Base-by-base conservation (phyloP, 345 rosid species). In the Mallotus nudiflorus region DNA sequence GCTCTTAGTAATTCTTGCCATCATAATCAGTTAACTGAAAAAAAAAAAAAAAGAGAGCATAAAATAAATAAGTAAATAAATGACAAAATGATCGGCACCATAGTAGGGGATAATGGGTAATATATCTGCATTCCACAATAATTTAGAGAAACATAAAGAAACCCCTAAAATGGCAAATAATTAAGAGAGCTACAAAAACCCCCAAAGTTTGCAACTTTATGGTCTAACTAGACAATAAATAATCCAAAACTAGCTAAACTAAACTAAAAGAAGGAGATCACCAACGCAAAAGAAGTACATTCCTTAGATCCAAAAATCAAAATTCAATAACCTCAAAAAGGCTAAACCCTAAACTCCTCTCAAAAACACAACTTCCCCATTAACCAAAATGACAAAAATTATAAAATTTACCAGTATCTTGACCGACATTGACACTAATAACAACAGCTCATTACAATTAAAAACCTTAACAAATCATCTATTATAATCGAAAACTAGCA, bases 301-400 rank as follows among this genome's bases (percentile, higher is more conserved):
- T 64, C 46, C 69, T 37, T 28, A 52, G 77, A 82, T 74, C 62
- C 73, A 71, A 53, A 45, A 35, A 70, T 18, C 52, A 44, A 48
- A 49, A n/a, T n/a, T n/a, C n/a, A n/a, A n/a, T n/a, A 39, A 68
- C 51, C 70, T 52, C 6, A 42, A 44, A 63, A 54, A n/a, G n/a
- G 19, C 58, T 68, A 61, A 78, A 72, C 76, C 84, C 74, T 49
- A 66, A 50, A 55, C 7, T 22, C 45, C 15, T 68, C 40, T 19
- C 7, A 49, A 75, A 27, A 52, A 48, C 59, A 65, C 28, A 65
- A 24, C n/a, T n/a, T 64, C 12, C 65, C 71, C 74, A 66, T 35
- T 19, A 55, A 22, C 27, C 40, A 22, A 70, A 77, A 61, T 58
- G 66, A 29, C 52, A 51, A 44, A 68, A 24, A 67, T 27, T 19